Conservation (phyloP, 495 filamentous ascomycete species). For the Choiromyces venosus region DNA sequence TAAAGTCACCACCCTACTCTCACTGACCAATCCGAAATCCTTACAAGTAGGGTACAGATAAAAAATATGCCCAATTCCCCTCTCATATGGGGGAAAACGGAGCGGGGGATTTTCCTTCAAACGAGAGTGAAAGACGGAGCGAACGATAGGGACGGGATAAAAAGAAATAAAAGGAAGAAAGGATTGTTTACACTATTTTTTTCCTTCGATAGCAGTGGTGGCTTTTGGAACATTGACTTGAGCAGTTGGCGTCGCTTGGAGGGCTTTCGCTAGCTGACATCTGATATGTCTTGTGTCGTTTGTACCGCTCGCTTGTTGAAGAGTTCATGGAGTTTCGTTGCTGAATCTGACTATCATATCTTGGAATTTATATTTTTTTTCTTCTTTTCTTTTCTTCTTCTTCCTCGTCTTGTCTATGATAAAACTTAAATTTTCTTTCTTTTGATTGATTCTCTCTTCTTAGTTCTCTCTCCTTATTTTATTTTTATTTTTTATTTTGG, state of each 20-base stretch:
- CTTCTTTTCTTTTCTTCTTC: neutral
- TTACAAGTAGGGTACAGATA: neutral
- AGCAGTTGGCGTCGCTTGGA: neutral
- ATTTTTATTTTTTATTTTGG: neutral
- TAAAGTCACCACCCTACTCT: neutral
- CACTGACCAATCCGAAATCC: neutral
- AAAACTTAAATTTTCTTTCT: neutral
- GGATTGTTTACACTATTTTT: neutral
- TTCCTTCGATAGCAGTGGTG: neutral
- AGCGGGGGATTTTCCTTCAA: neutral
- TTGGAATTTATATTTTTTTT: neutral
- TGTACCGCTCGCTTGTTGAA: neutral
- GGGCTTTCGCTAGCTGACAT: neutral
- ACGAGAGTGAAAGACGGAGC: neutral
- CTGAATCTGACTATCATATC: neutral
- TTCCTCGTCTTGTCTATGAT: neutral
- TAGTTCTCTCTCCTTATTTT: neutral
- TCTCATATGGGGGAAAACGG: neutral
- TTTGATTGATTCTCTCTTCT: neutral
- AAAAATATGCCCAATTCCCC: neutral
- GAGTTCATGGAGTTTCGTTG: too few relatives aligned
- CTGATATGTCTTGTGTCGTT: neutral
- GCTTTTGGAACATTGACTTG: neutral
- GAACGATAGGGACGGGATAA: neutral
- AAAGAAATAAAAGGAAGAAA: neutral